phyloP scores from a whole-genome alignment of 2,329 filamentous ascomycete genomes.

The Exserohilum turcica region DNA sequence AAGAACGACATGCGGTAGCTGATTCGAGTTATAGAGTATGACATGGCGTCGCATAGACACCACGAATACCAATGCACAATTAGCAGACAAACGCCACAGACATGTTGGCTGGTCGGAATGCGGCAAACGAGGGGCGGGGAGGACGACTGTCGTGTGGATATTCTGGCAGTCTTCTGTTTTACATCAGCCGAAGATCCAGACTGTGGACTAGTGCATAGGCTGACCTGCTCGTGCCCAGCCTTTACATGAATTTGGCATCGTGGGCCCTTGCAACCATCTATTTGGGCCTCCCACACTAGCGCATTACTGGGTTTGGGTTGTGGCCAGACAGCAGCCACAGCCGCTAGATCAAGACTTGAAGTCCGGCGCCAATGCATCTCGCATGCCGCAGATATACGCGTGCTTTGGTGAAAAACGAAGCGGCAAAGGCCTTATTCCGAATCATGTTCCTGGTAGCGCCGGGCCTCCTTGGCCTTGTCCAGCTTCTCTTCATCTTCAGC shows the following conservation, averaged over 20 bases:
- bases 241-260: neutral
- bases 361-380: neutral
- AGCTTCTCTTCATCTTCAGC: conserved; percentile 41
- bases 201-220: neutral
- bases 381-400: neutral
- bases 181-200: neutral
- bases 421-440: conserved; percentile 30
- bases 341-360: neutral
- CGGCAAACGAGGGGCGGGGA: neutral
- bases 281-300: neutral
- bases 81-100: neutral
- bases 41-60: neutral
- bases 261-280: neutral
- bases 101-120: neutral
- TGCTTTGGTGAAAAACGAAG: neutral
- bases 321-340: neutral
- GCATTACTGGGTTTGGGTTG: neutral
- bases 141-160: neutral
- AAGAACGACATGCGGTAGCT: neutral
- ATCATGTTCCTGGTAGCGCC: conserved; percentile 34
- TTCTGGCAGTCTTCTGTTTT: neutral
- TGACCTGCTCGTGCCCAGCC: conserved; percentile 1
- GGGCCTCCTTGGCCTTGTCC: conserved; percentile 30
- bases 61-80: neutral
- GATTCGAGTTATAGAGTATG: neutral